These are phyloP conservation scores for Comarum palustre DNA, from an alignment of 306 rosid species.

Conservation along the genomic window DNA sequence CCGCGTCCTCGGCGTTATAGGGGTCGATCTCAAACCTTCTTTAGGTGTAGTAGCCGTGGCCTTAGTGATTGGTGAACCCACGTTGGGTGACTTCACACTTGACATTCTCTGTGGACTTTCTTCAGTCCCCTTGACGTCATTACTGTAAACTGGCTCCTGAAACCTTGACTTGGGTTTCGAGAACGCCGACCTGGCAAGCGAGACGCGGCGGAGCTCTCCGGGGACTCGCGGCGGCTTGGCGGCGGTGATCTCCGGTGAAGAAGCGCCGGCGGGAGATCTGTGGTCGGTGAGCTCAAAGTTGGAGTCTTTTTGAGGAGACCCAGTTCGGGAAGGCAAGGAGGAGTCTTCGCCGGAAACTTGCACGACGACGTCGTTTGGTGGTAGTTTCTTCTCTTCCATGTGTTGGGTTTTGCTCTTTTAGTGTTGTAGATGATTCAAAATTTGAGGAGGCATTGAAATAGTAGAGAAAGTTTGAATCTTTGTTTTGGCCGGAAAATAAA, in stretches of 20 bases:
- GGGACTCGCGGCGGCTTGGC: constrained; percentile 43
- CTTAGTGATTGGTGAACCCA: constrained; percentile 34
- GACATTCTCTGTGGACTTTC: constrained; percentile 25
- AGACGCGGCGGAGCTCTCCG: constrained; percentile 18
- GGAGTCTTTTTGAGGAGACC: constrained; percentile 31
- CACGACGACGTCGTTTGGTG: constrained; percentile 50
- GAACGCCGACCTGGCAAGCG: constrained; percentile 44
- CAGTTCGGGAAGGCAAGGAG: constrained; percentile 26
- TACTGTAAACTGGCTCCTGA: constrained; percentile 44
- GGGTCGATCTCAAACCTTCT: constrained; percentile 27
- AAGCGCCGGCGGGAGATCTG: constrained; percentile 20
- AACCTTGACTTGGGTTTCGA: constrained; percentile 66
- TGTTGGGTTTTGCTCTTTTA: not conserved
- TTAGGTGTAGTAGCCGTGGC: constrained; percentile 23
- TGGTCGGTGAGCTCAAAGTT: constrained; percentile 34
- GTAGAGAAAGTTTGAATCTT: not conserved
- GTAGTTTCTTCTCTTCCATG: constrained; percentile 41
- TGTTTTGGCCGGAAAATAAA: not conserved
- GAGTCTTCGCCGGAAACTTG: constrained; percentile 37
- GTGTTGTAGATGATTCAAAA: not conserved
- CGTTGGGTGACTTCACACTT: constrained; percentile 23
- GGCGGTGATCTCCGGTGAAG: constrained; percentile 28
- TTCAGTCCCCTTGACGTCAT: constrained; percentile 23
- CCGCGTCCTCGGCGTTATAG: constrained; percentile 52
- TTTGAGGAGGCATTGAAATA: not conserved